These are phyloP conservation scores for Pseudomonodictys pantanalensis DNA, from an alignment of 495 filamentous ascomycete species.

Conservation along the genomic window DNA sequence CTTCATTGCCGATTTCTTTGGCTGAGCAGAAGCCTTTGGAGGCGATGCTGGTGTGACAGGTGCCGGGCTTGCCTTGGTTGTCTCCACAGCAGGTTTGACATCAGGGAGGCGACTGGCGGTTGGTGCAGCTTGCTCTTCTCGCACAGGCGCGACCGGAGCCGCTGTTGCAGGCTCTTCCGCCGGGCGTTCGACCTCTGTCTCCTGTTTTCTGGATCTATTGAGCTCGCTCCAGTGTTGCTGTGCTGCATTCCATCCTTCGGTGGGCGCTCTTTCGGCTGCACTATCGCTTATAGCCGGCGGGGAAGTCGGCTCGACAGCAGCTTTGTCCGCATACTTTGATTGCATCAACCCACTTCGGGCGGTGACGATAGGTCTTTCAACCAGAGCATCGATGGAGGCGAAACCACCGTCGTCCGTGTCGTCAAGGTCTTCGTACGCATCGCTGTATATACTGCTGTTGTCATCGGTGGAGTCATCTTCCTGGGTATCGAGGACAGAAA, in stretches of 20 bases:
- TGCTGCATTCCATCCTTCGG: conserved; percentile 58
- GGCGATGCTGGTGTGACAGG: background rate
- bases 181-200: conserved; percentile 46
- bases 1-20: conserved; percentile 33
- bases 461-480: conserved; percentile 46
- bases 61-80: conserved; percentile 4
- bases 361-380: conserved; percentile 55
- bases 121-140: background rate
- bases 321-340: conserved; percentile 27
- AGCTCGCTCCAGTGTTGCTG: conserved; percentile 64
- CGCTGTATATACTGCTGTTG: conserved; percentile 74
- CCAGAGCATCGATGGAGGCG: conserved; percentile 78
- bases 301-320: background rate
- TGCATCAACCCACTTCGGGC: conserved; percentile 15
- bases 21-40: conserved; percentile 15
- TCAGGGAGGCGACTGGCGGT: conserved; percentile 36
- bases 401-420: conserved; percentile 72
- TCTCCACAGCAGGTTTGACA: conserved; percentile 40
- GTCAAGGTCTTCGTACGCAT: conserved; percentile 75
- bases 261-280: background rate
- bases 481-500: background rate
- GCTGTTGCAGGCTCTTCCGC: background rate
- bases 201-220: conserved; percentile 54
- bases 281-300: background rate
- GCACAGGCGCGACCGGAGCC: background rate